phyloP scores from a whole-genome alignment of 1,284 basidiomycete genomes.

The Puccinia horiana region DNA sequence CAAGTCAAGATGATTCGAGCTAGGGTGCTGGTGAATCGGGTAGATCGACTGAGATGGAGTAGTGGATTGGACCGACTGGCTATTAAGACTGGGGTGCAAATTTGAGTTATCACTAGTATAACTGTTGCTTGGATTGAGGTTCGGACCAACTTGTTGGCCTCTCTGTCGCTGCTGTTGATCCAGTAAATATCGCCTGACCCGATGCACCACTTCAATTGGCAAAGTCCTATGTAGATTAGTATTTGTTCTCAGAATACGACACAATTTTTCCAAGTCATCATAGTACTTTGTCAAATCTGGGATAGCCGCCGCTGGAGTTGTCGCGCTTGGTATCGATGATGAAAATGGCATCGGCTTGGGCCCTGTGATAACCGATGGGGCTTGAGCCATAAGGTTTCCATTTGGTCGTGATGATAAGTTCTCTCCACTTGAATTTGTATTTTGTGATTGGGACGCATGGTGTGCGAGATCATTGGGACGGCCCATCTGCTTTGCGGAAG shows the following conservation, averaged over 20 bases:
- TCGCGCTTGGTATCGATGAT: neutral
- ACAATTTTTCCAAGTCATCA: slow-evolving; percentile 43
- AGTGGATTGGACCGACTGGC: neutral
- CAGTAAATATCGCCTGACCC: slow-evolving; percentile 32
- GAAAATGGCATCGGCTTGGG: neutral
- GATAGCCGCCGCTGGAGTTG: neutral
- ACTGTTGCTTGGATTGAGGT: neutral
- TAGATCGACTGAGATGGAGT: neutral
- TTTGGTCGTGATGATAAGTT: neutral
- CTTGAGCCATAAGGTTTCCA: neutral
- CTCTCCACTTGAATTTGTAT: neutral
- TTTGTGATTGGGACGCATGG: neutral
- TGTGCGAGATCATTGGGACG: neutral
- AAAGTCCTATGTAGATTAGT: slow-evolving; percentile 29
- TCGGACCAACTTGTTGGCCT: no score
- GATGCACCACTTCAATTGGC: slow-evolving; percentile 40
- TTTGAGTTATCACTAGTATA: neutral
- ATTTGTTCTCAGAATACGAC: slow-evolving; percentile 18
- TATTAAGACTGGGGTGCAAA: neutral
- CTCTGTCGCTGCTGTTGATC: slow-evolving; percentile 36
- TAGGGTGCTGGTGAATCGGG: neutral
- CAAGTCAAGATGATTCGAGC: neutral
- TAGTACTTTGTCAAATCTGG: slow-evolving; percentile 37
- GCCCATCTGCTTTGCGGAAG: neutral
- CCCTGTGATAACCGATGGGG: neutral